Evolutionary conservation across 2,329 filamentous ascomycete species (phyloP).

Genomic region (Aspergillus thermomutatus): DNA sequence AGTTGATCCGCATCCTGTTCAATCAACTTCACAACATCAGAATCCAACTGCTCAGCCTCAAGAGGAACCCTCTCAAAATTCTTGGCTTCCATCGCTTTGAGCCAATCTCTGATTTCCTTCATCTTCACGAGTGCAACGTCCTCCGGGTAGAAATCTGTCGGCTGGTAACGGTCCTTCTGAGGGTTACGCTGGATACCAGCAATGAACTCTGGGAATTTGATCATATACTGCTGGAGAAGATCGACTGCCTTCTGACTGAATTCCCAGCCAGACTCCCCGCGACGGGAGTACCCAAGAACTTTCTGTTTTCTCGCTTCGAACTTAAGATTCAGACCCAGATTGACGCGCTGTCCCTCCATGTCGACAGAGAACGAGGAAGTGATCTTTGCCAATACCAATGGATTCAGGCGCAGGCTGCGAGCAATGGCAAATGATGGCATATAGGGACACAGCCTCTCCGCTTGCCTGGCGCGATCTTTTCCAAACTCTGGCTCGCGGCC

Average conservation of each 20-base stretch:
- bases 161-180: constrained; percentile 76
- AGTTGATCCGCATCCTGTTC: constrained; percentile 70
- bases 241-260: constrained; percentile 82
- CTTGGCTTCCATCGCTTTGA: constrained; percentile 87
- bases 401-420: constrained; percentile 74
- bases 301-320: constrained; percentile 95
- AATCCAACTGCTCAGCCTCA: constrained; percentile 94
- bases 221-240: constrained; percentile 84
- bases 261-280: constrained; percentile 85
- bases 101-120: constrained; percentile 90
- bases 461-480: constrained; percentile 65
- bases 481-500: constrained; percentile 79
- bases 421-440: constrained; percentile 87
- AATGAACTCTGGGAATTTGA: constrained; percentile 91
- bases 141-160: constrained; percentile 80
- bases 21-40: constrained; percentile 77
- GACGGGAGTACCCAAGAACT: constrained; percentile 90
- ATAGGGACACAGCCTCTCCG: constrained; percentile 71
- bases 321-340: constrained; percentile 91
- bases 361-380: constrained; percentile 89
- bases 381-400: constrained; percentile 88
- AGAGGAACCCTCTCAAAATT: constrained; percentile 93
- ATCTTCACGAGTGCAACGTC: constrained; percentile 72
- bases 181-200: constrained; percentile 82
- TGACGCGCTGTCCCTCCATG: constrained; percentile 77